phyloP scores from a whole-genome alignment of 495 filamentous ascomycete genomes.

The Xylaria scruposa region DNA sequence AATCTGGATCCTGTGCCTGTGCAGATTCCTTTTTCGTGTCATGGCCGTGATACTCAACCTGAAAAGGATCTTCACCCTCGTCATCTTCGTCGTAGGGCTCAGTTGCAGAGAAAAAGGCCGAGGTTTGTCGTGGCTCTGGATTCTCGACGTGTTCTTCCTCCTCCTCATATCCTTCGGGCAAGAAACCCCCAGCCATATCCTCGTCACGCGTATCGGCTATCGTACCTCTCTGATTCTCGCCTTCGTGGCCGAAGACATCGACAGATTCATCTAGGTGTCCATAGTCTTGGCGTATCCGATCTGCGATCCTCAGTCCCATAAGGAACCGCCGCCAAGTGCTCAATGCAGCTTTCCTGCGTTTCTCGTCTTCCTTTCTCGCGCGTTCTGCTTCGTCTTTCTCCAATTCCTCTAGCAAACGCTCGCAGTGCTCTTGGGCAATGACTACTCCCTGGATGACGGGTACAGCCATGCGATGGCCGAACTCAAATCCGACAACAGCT shows the following conservation, averaged over 20 bases:
- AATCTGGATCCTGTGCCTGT: slow-evolving; percentile 1
- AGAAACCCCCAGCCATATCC: slow-evolving; percentile 62
- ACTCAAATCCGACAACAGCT: slow-evolving; percentile 96
- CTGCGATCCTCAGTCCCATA: slow-evolving; percentile 80
- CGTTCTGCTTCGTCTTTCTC: slow-evolving; percentile 80
- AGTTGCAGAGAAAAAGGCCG: slow-evolving; percentile 48
- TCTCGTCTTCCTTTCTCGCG: slow-evolving; percentile 78
- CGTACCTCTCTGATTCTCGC: slow-evolving; percentile 31
- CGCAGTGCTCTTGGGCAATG: slow-evolving; percentile 78
- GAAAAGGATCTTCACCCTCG: slow-evolving; percentile 40
- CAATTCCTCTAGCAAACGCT: slow-evolving; percentile 79
- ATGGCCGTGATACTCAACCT: slow-evolving; percentile 38
- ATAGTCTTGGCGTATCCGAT: slow-evolving; percentile 82
- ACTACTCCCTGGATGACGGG: slow-evolving; percentile 92
- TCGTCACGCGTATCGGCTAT: slow-evolving; percentile 38
- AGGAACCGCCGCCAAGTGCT: slow-evolving; percentile 86
- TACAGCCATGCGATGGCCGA: slow-evolving; percentile 89
- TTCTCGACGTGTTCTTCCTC: slow-evolving; percentile 25
- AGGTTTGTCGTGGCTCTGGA: slow-evolving; percentile 38
- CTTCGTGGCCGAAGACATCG: slow-evolving; percentile 47
- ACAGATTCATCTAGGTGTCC: slow-evolving; percentile 57
- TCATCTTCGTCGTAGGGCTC: slow-evolving; percentile 40
- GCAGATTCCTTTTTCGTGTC: slow-evolving; percentile 1
- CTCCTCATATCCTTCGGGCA: slow-evolving; percentile 58
- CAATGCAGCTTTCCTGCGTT: slow-evolving; percentile 75